Evolutionary conservation across 2,329 filamentous ascomycete genomes (phyloP).

Genomic region (Fusarium cyanostomum): DNA sequence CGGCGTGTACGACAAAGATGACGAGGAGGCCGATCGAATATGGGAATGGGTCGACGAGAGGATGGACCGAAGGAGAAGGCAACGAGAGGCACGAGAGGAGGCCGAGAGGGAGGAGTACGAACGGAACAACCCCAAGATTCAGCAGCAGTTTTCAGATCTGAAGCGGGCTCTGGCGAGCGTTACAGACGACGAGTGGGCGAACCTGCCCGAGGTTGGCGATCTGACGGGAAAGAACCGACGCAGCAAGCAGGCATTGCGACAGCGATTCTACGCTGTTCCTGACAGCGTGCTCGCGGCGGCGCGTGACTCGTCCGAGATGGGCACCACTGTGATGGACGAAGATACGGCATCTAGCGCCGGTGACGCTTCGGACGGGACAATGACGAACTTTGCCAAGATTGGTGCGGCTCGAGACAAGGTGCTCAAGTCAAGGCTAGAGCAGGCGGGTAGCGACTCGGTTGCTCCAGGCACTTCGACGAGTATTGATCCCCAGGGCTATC

Average conservation of each 20-base stretch:
- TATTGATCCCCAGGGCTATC: conserved; percentile 94
- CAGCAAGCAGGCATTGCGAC: conserved; percentile 81
- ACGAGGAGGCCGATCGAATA: conserved; percentile 96
- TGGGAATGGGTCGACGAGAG: conserved; percentile 96
- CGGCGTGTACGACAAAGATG: conserved; percentile 95
- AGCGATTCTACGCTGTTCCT: conserved; percentile 94
- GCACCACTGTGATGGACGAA: conserved; percentile 89
- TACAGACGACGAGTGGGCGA: conserved; percentile 96
- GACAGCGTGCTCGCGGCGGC: conserved; percentile 94
- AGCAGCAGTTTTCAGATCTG: conserved; percentile 95
- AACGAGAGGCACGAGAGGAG: conserved; percentile 95
- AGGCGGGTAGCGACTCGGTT: conserved; percentile 75
- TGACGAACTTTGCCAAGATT: conserved; percentile 98
- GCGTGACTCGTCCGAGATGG: conserved; percentile 80
- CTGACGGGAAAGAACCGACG: conserved; percentile 93
- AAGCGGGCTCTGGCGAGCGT: conserved; percentile 90
- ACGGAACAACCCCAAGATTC: conserved; percentile 96
- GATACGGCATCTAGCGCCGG: conserved; percentile 56
- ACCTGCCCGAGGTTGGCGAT: conserved; percentile 93
- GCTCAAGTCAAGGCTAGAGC: conserved; percentile 90
- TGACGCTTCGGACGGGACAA: conserved; percentile 78
- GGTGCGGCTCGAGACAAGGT: conserved; percentile 97
- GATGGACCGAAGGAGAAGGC: conserved; percentile 89
- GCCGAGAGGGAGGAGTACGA: conserved; percentile 95
- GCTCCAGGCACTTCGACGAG: conserved; percentile 83